Base-by-base conservation (phyloP, 2,329 filamentous ascomycete genomes). In the Arthrobotrys megalospora region DNA sequence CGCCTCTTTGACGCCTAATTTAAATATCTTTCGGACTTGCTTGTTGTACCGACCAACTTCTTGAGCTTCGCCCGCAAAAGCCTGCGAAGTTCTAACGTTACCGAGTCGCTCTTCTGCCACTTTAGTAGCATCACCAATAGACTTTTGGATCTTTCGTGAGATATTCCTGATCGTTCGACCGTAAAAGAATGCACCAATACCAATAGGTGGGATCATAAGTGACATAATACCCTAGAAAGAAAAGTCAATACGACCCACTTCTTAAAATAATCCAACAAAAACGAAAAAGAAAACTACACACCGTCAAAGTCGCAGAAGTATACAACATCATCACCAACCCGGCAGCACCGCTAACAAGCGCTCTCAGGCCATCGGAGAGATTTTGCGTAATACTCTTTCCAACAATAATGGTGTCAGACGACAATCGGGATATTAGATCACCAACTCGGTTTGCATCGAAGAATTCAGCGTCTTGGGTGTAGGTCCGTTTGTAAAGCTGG, bases 341-440 rank as follows among this genome's bases (percentile, higher is more conserved):
- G 76, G 95, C 95, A 36, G 89, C 90, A 81, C 96, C 96, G 81
- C 94, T 97, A 79, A 99, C 95, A 36, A 96, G 86, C 14, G 96
- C 92, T 78, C 96, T 89, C 65, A 99, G 88, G n/a, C 96, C 96
- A 85, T 99, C 96, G 5, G 95, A 98, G 62, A 99, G 86, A 83
- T 99, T 99, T 83, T 98, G 95, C 0, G 96, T 99, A 80, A 99
- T 97, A 82, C 94, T 97, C 85, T 99, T 99, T 83, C 95, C 96
- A 68, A 99, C 96, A 82, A 99, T 96, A 83, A 98, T 93, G 0
- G 96, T 97, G 84, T 99, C 96, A 1, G 94, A 97, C 82, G 95
- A 94, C 53, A 99, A 89, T 43, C 96, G 91, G 43, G 95, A 98
- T 82, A 99, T 97, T 81, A 99, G 86, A 83, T 99, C 96, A 84